Evolutionary conservation across 768 basidiomycete genomes (phyloP).

Genomic region (Boletus pseudopeckii): DNA sequence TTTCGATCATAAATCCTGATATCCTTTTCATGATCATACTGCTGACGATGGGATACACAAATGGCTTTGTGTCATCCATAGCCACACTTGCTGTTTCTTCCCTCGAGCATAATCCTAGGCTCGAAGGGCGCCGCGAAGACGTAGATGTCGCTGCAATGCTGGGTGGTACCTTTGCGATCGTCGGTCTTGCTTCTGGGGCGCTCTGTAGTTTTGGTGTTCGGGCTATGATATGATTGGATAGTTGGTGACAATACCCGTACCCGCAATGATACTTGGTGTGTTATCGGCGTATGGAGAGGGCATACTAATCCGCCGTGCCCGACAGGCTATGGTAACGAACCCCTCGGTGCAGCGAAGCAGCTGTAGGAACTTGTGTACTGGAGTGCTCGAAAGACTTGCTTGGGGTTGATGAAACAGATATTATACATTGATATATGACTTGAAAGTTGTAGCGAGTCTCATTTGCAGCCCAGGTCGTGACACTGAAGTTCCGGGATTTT

Average conservation of each 20-base stretch:
- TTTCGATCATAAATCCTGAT: conserved; percentile 67
- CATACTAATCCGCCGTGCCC: too few species aligned
- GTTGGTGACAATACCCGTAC: neutral
- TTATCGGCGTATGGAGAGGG: neutral
- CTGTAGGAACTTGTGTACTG: too few species aligned
- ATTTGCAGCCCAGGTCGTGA: too few species aligned
- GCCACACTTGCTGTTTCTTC: conserved; percentile 84
- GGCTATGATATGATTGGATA: conserved; percentile 48
- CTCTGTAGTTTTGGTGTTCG: conserved; percentile 78
- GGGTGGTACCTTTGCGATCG: conserved; percentile 72
- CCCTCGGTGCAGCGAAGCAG: neutral
- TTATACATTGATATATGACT: too few species aligned
- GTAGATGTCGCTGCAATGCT: conserved; percentile 85
- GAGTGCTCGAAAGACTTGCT: too few species aligned
- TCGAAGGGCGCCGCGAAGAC: conserved; percentile 68
- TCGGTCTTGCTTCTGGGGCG: conserved; percentile 73
- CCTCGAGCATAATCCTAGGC: conserved; percentile 68
- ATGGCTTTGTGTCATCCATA: conserved; percentile 37
- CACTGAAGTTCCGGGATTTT: neutral
- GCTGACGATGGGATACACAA: conserved; percentile 66
- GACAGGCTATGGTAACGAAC: neutral
- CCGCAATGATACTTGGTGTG: neutral
- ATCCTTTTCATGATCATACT: conserved; percentile 68
- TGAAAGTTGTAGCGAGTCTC: neutral
- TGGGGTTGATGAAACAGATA: too few species aligned